A percentile compares a stretch with the other conserved stretches of the same genome.
Conservation (phyloP, 2,329 filamentous ascomycete species). For the Fusarium sp. region DNA sequence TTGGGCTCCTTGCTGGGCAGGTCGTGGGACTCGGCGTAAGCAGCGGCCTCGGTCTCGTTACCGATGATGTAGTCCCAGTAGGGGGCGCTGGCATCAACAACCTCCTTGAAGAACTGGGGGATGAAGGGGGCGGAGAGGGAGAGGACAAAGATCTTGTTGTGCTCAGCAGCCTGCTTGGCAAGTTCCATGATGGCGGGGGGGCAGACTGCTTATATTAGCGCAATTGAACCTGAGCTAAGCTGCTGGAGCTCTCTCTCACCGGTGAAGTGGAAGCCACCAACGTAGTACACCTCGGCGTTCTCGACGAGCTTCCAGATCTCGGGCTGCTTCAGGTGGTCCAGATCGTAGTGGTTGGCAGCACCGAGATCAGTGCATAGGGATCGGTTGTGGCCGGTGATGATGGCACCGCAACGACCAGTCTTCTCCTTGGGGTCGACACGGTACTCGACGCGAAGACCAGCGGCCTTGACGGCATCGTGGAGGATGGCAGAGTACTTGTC, state of each 20-base stretch:
- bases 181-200: slow-evolving; percentile 89
- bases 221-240: neutral
- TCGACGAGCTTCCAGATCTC: slow-evolving; percentile 93
- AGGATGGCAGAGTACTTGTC: slow-evolving; percentile 96
- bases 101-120: slow-evolving; percentile 96
- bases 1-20: slow-evolving; percentile 78
- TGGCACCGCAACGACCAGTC: slow-evolving; percentile 92
- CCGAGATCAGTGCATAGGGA: slow-evolving; percentile 94
- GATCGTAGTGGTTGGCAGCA: slow-evolving; percentile 95
- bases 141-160: slow-evolving; percentile 91
- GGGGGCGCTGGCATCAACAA: slow-evolving; percentile 80
- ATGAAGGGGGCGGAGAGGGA: slow-evolving; percentile 97
- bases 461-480: slow-evolving; percentile 82
- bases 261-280: slow-evolving; percentile 97
- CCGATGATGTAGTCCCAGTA: slow-evolving; percentile 98
- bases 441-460: slow-evolving; percentile 93
- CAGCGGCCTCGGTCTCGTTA: slow-evolving; percentile 92
- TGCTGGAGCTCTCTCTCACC: slow-evolving; percentile 46
- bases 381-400: slow-evolving; percentile 97
- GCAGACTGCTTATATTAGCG: slow-evolving; percentile 65
- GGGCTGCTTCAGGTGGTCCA: slow-evolving; percentile 89
- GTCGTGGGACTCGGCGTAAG: slow-evolving; percentile 84
- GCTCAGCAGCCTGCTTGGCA: slow-evolving; percentile 84
- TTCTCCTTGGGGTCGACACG: slow-evolving; percentile 82
- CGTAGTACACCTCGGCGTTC: slow-evolving; percentile 86